phyloP scores from a whole-genome alignment of 768 basidiomycete genomes.

The Rhizopogon vulgaris region DNA sequence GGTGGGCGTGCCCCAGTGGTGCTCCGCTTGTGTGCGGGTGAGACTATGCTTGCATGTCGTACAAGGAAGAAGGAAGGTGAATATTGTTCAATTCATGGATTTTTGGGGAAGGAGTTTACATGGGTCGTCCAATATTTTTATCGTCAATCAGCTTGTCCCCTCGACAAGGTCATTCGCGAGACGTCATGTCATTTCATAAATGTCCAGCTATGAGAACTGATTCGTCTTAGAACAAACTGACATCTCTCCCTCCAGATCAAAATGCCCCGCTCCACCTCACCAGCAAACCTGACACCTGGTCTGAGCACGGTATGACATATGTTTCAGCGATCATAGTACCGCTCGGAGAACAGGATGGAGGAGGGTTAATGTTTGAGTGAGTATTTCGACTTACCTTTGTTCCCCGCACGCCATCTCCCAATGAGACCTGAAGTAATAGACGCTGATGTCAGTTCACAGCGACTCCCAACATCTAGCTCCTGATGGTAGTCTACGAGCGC shows the following conservation, averaged over 20 bases:
- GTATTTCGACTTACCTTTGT: conserved; percentile 14
- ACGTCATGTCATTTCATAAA: too few relatives aligned
- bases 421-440: neutral
- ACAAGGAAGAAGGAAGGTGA: neutral
- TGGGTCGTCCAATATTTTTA: too few relatives aligned
- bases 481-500: conserved; percentile 39
- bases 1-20: neutral
- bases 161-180: too few relatives aligned
- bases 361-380: conserved; percentile 49
- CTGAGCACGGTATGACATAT: conserved; percentile 9
- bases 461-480: conserved; percentile 40
- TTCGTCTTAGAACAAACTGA: neutral
- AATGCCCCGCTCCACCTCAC: conserved; percentile 4
- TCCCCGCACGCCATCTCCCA: neutral
- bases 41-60: neutral
- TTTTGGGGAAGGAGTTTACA: too few relatives aligned
- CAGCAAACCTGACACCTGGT: conserved; percentile 5
- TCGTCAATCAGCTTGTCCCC: too few relatives aligned
- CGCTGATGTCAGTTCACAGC: conserved; percentile 15
- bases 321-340: conserved; percentile 30
- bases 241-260: neutral
- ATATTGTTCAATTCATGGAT: neutral
- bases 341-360: conserved; percentile 34
- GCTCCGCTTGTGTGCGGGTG: neutral
- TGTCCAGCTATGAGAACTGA: too few relatives aligned